A percentile compares a stretch with the other conserved stretches of the same genome.
Evolutionary conservation across 169 alveolate species (phyloP).

Genomic region (Cryptosporidium ubiquitum): DNA sequence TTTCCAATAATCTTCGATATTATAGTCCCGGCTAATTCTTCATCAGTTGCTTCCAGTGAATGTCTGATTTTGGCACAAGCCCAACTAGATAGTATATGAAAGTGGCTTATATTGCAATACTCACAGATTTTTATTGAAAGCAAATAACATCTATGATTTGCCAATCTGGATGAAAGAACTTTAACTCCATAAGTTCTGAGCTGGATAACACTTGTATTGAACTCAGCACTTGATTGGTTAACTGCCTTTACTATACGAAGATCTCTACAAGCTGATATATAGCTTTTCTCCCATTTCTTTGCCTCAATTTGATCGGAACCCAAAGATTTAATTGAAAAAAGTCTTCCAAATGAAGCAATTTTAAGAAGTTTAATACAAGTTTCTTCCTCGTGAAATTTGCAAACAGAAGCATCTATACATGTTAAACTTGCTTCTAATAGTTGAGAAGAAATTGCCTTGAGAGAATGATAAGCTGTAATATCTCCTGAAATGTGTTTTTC

Average conservation of each 20-base stretch:
- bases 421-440: slow-evolving; percentile 80
- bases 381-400: slow-evolving; percentile 78
- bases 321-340: slow-evolving; percentile 21
- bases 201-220: slow-evolving; percentile 50
- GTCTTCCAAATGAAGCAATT: slow-evolving; percentile 62
- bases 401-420: slow-evolving; percentile 83
- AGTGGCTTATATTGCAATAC: slow-evolving; percentile 78
- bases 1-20: slow-evolving; percentile 31
- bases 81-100: slow-evolving; percentile 80
- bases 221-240: slow-evolving; percentile 47
- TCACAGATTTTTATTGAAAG: slow-evolving; percentile 83
- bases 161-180: slow-evolving; percentile 45
- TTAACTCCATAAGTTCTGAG: slow-evolving; percentile 35
- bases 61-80: slow-evolving; percentile 80
- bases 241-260: slow-evolving; percentile 47
- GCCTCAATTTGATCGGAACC: not conserved
- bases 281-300: slow-evolving; percentile 46
- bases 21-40: slow-evolving; percentile 73
- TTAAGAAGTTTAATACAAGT: slow-evolving; percentile 29
- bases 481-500: slow-evolving; percentile 82
- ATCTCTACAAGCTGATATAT: slow-evolving; percentile 66
- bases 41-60: slow-evolving; percentile 81
- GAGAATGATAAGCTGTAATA: slow-evolving; percentile 82
- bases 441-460: slow-evolving; percentile 82
- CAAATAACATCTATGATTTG: slow-evolving; percentile 75